A percentile compares a stretch with the other conserved stretches of the same genome.
phyloP scores from a whole-genome alignment of 805 yeast species.

The Starmerella lactis-condensi region DNA sequence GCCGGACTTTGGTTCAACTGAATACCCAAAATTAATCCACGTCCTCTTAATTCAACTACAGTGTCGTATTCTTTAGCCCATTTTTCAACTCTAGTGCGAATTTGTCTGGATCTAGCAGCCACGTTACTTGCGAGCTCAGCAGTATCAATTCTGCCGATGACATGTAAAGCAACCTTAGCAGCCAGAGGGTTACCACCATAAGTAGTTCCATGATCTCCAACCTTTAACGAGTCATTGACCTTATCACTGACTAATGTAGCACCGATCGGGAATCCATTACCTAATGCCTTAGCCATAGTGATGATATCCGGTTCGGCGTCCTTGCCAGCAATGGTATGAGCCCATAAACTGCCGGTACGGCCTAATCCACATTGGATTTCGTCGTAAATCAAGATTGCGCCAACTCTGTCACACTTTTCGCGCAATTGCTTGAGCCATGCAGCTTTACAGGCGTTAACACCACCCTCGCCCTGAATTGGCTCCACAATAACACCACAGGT shows the following conservation, averaged over 20 bases:
- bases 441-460: slow-evolving; percentile 48
- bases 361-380: slow-evolving; percentile 96
- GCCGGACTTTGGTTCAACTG: slow-evolving; percentile 51
- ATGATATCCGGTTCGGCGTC: slow-evolving; percentile 88
- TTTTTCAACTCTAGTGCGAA: slow-evolving; percentile 29
- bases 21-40: slow-evolving; percentile 72
- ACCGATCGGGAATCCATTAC: slow-evolving; percentile 91
- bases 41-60: slow-evolving; percentile 61
- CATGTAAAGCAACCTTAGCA: slow-evolving; percentile 60
- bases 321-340: slow-evolving; percentile 54
- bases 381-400: slow-evolving; percentile 70
- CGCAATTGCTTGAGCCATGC: slow-evolving; percentile 53
- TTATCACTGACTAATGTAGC: slow-evolving; percentile 76
- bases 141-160: slow-evolving; percentile 47
- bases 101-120: slow-evolving; percentile 36
- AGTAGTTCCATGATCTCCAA: slow-evolving; percentile 96
- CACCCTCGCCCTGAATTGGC: slow-evolving; percentile 98
- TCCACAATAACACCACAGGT: slow-evolving; percentile 88
- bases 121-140: slow-evolving; percentile 44
- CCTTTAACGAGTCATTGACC: slow-evolving; percentile 51
- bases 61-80: slow-evolving; percentile 27
- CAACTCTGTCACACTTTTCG: slow-evolving; percentile 44
- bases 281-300: slow-evolving; percentile 89
- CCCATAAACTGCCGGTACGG: slow-evolving; percentile 85
- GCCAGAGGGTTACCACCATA: slow-evolving; percentile 96